phyloP scores from a whole-genome alignment of 805 yeast genomes.

The Saccharomycopsis schoenii region DNA sequence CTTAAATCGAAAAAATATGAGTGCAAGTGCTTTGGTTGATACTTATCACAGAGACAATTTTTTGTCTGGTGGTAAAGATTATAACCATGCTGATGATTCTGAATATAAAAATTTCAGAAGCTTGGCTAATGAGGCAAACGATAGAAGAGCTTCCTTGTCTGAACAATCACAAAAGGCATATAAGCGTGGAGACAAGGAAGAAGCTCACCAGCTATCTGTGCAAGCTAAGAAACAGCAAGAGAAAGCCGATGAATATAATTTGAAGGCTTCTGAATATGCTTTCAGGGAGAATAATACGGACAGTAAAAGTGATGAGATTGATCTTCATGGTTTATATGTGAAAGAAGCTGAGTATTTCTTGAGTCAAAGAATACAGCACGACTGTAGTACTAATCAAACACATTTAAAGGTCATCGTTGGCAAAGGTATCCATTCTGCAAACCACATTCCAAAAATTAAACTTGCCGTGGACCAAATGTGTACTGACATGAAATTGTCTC shows the following conservation, averaged over 20 bases:
- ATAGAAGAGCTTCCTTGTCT: slow-evolving; percentile 44
- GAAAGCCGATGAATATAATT: slow-evolving; percentile 60
- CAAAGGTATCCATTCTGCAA: slow-evolving; percentile 75
- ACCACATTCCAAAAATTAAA: slow-evolving; percentile 77
- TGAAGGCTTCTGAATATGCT: slow-evolving; percentile 82
- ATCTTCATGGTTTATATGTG: slow-evolving; percentile 84
- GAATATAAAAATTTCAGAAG: slow-evolving; percentile 55
- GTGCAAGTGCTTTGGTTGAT: slow-evolving; percentile 5
- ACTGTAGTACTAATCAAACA: slow-evolving; percentile 45
- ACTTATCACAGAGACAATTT: slow-evolving; percentile 8
- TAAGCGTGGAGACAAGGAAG: slow-evolving; percentile 58
- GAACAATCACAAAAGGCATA: slow-evolving; percentile 71
- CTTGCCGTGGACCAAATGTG: slow-evolving; percentile 84
- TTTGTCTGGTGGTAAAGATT: slow-evolving; percentile 34
- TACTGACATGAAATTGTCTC: slow-evolving; percentile 48
- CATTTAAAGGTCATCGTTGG: slow-evolving; percentile 81
- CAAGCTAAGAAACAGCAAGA: slow-evolving; percentile 50
- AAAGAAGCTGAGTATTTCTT: slow-evolving; percentile 78
- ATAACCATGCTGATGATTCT: slow-evolving; percentile 62
- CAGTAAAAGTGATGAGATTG: slow-evolving; percentile 78
- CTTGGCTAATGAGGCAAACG: slow-evolving; percentile 58
- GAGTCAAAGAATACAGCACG: slow-evolving; percentile 62
- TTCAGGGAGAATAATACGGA: slow-evolving; percentile 84
- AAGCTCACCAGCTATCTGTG: slow-evolving; percentile 65
- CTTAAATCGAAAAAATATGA: background rate